phyloP scores from a whole-genome alignment of 805 yeast species.

The Wickerhamiella musiphila region DNA sequence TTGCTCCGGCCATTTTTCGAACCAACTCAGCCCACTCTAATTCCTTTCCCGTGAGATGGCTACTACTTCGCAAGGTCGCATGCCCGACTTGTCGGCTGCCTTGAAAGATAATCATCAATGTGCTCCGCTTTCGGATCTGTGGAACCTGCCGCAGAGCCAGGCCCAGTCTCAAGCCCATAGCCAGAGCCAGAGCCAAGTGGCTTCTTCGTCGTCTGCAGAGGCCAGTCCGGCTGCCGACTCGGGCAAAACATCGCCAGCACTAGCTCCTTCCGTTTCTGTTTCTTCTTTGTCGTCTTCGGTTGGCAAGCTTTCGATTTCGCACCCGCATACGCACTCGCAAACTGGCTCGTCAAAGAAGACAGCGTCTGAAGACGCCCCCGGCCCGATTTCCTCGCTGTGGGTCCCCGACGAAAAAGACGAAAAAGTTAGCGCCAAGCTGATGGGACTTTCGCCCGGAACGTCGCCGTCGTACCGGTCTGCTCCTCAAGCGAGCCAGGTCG shows the following conservation, averaged over 20 bases:
- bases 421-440: background rate
- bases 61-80: constrained; percentile 16
- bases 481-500: background rate
- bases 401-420: constrained; percentile 2
- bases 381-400: constrained; percentile 2
- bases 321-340: constrained; percentile 1
- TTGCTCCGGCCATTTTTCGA: too few species aligned
- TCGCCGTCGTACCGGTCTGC: constrained; percentile 1
- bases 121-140: constrained; percentile 16
- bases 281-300: background rate
- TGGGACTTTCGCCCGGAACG: background rate
- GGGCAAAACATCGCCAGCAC: constrained; percentile 3
- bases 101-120: constrained; percentile 12
- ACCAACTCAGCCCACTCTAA: background rate
- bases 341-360: constrained; percentile 1
- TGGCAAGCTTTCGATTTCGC: constrained; percentile 2
- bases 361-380: constrained; percentile 2
- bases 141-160: constrained; percentile 13
- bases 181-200: constrained; percentile 1
- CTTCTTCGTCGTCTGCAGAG: constrained; percentile 1
- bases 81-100: constrained; percentile 16
- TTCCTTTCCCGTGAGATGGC: constrained; percentile 9
- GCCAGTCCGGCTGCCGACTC: constrained; percentile 4
- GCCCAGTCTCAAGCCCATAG: constrained; percentile 1
- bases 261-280: background rate